These are phyloP conservation scores for Crithidia fasciculata DNA, from an alignment of 208 protist species.

Conservation along the genomic window DNA sequence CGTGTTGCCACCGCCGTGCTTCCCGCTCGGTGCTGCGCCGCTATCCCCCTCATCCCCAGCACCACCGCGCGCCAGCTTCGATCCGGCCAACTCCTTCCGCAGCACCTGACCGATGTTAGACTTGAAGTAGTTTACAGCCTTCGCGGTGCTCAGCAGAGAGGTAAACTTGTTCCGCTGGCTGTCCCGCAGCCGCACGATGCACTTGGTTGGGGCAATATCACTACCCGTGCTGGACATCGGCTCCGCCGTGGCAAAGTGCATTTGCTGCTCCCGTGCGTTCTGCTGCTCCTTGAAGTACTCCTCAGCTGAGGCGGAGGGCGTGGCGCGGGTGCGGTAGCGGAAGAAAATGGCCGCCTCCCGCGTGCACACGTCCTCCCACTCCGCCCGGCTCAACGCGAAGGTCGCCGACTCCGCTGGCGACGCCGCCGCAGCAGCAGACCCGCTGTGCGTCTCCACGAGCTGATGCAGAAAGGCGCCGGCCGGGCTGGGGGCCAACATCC, in stretches of 20 bases:
- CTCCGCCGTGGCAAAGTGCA: constrained; percentile 37
- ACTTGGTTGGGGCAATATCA: constrained; percentile 56
- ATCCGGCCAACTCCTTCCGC: constrained; percentile 66
- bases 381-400: constrained; percentile 16
- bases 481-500: constrained; percentile 43
- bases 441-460: constrained; percentile 40
- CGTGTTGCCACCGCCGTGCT: neutral
- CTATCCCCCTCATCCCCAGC: constrained; percentile 16
- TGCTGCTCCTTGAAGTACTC: constrained; percentile 34
- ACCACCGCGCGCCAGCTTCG: constrained; percentile 50
- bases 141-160: constrained; percentile 50
- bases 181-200: constrained; percentile 72
- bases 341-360: constrained; percentile 56
- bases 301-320: constrained; percentile 13
- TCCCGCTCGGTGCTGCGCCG: neutral
- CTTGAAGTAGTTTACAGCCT: constrained; percentile 81
- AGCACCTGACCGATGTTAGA: constrained; percentile 77
- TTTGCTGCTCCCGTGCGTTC: constrained; percentile 25
- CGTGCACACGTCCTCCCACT: constrained; percentile 53
- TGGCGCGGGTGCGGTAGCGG: constrained; percentile 36
- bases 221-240: constrained; percentile 3
- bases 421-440: neutral
- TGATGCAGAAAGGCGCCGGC: constrained; percentile 28
- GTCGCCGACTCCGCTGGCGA: neutral
- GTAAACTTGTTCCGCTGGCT: constrained; percentile 74